Base-by-base conservation (phyloP, 2,329 filamentous ascomycete genomes). In the Xylariaceae sp. region DNA sequence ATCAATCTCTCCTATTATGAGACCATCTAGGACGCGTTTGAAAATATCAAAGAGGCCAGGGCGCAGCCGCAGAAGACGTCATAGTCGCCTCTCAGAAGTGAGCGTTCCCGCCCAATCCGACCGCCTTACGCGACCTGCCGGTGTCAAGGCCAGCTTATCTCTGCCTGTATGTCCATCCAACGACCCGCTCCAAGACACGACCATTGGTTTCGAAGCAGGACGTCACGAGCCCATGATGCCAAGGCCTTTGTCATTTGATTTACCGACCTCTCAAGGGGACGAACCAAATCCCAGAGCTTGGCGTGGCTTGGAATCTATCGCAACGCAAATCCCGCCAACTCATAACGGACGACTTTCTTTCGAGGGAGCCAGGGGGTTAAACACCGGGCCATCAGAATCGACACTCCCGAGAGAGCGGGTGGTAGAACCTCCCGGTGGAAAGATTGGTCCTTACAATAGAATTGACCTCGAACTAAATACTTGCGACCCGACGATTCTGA, bases 1-100 rank as follows among this genome's bases (percentile, higher is more conserved):
- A 2, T 61, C 60, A 11, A 48, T 57, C 2, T 44, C 12, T 5
- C 37, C 57, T 11, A 53, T 53, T 31, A 54, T 54, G 7, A 51
- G 56, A 11, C 32, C 48, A 5, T 9, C 44, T 11, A 62, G 49
- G 31, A 60, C 58, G 6, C 43, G 50, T 4, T 55, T 55, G 6
- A 58, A 54, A 43, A 35, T 54, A 31, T 48, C 61, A 9, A 54
- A 59, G 39, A 57, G 60, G 35, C 37, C 12, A 26, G 65, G 59
- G 26, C 58, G 57, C 37, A 59, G 56, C 51, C 55, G 58, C n/a
- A 58, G 62, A 55, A 57, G 44, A 29, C 62, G 62, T 37, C 60
- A 61, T 5, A 69, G 67, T 30, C 64, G 57, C 19, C 46, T 69
- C 26, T 68, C 66, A 3, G 67, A 69, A 59, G 63, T 69, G 4